Evolutionary conservation across 176 grass and related monocot genomes (phyloP).

Genomic region (Aegilops tauschii): DNA sequence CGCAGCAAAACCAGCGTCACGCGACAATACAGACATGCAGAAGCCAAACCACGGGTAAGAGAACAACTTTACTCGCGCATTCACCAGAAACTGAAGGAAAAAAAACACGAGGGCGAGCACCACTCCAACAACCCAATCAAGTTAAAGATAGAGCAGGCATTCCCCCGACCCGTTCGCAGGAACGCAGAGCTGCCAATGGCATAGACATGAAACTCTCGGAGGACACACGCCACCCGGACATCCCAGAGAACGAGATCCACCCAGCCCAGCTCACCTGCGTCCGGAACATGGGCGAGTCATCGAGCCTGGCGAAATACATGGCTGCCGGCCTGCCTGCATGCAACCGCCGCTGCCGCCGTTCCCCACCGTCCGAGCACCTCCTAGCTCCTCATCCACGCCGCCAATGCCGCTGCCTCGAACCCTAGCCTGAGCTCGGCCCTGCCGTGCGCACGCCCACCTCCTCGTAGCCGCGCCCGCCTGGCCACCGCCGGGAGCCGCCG

Average conservation of each 20-base stretch:
- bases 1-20: background rate
- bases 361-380: slow-evolving; percentile 5
- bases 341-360: background rate
- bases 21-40: background rate
- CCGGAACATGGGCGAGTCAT: slow-evolving; percentile 83
- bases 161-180: background rate
- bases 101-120: background rate
- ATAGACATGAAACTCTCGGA: background rate
- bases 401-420: slow-evolving; percentile 1
- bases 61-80: slow-evolving; percentile 2
- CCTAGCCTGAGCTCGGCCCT: background rate
- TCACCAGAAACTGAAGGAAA: background rate
- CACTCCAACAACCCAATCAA: background rate
- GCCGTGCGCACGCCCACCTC: background rate
- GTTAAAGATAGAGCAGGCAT: background rate
- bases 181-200: background rate
- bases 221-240: background rate
- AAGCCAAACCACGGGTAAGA: background rate
- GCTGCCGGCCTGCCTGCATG: slow-evolving; percentile 25
- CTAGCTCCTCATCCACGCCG: slow-evolving; percentile 40
- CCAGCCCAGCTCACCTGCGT: slow-evolving; percentile 52
- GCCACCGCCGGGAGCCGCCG: slow-evolving; percentile 10
- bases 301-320: slow-evolving; percentile 78
- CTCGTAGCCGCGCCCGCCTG: slow-evolving; percentile 21
- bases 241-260: slow-evolving; percentile 24